Percentiles rank a stretch among this genome's conserved stretches.
phyloP scores from a whole-genome alignment of 495 filamentous ascomycete species.

The Aspergillus olivimuriae region DNA sequence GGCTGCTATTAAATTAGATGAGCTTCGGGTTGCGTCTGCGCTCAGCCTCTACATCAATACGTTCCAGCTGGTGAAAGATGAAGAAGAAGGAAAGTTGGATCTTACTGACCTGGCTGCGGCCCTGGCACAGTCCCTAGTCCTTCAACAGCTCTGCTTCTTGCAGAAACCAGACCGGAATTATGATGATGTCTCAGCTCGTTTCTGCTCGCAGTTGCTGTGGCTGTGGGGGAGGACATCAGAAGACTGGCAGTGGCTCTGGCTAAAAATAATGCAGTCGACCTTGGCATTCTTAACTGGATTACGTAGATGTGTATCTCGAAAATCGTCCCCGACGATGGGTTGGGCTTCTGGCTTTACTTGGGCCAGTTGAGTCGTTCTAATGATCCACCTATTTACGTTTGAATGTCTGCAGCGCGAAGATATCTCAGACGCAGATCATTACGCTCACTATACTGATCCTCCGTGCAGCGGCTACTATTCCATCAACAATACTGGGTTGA shows the following conservation, averaged over 20 bases:
- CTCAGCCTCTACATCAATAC: constrained; percentile 12
- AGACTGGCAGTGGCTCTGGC: constrained; percentile 10
- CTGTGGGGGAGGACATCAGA: constrained; percentile 1
- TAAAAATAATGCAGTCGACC: constrained; percentile 11
- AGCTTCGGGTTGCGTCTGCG: constrained; percentile 12
- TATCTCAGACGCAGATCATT: constrained; percentile 8
- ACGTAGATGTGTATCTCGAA: constrained; percentile 2
- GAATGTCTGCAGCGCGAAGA: constrained; percentile 6
- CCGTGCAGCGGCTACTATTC: constrained; percentile 6
- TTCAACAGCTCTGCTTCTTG: constrained; percentile 14
- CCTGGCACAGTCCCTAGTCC: constrained; percentile 7
- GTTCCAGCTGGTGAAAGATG: constrained; percentile 1
- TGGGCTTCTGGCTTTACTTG: not conserved
- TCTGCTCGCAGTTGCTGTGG: constrained; percentile 4
- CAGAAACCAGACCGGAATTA: constrained; percentile 8
- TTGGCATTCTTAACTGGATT: constrained; percentile 9
- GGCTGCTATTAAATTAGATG: constrained; percentile 9
- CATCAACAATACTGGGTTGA: constrained; percentile 8
- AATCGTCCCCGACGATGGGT: not conserved
- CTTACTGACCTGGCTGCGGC: constrained; percentile 7
- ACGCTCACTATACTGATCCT: not conserved
- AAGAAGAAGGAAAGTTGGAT: too few relatives aligned
- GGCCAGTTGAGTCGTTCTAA: not conserved
- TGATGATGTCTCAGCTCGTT: constrained; percentile 9
- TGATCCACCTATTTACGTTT: constrained; percentile 12